phyloP scores from a whole-genome alignment of 371 early-diverging fungal genomes.

The Mucor ambiguus region DNA sequence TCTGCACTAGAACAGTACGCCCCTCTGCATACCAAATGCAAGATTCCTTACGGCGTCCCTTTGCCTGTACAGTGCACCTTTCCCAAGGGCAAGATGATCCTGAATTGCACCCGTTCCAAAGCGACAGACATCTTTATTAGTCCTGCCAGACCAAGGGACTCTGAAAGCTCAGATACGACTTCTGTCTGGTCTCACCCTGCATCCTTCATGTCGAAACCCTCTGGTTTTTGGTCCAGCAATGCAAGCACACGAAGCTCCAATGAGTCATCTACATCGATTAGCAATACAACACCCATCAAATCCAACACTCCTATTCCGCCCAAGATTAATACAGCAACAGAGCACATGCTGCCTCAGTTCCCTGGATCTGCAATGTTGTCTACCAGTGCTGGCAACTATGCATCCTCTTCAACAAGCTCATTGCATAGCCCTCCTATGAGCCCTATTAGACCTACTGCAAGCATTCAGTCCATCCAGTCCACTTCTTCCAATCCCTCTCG shows the following conservation, averaged over 20 bases:
- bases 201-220: conserved; percentile 29
- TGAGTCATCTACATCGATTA: conserved; percentile 32
- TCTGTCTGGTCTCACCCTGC: conserved; percentile 39
- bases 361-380: conserved; percentile 43
- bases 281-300: conserved; percentile 8
- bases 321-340: conserved; percentile 17
- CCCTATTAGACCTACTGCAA: conserved; percentile 19
- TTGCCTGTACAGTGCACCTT: conserved; percentile 57
- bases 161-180: conserved; percentile 33
- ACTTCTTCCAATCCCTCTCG: conserved; percentile 12
- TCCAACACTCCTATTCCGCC: not conserved
- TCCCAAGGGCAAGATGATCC: conserved; percentile 58
- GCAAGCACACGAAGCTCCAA: conserved; percentile 37
- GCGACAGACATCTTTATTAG: conserved; percentile 35
- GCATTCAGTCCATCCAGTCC: conserved; percentile 18
- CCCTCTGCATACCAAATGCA: conserved; percentile 44
- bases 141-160: conserved; percentile 27
- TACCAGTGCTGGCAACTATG: conserved; percentile 29
- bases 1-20: conserved; percentile 57
- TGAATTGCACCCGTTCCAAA: conserved; percentile 52
- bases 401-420: conserved; percentile 31
- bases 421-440: conserved; percentile 31
- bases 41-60: conserved; percentile 56
- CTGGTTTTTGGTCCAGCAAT: conserved; percentile 40
- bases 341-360: conserved; percentile 36